Base-by-base conservation (phyloP, 2,329 filamentous ascomycete genomes). In the Cordyceps tenuipes region DNA sequence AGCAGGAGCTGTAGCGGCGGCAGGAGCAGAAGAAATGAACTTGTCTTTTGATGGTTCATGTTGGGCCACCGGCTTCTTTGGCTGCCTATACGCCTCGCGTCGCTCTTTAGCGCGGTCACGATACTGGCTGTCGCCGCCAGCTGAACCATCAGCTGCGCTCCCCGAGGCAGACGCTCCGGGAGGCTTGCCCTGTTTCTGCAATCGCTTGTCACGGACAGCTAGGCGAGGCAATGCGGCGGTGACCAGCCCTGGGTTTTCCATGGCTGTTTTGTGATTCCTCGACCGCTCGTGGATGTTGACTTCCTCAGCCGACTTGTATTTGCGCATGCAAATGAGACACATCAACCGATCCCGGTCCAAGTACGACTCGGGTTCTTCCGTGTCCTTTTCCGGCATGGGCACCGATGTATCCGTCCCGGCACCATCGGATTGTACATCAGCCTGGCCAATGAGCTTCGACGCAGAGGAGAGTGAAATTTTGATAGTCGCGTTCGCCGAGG, bases 71-170 rank as follows among this genome's bases (percentile, higher is more conserved):
- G 81, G 82, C 65, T 81, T 83, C 55, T 75, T 80, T 3, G 81
- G 83, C 66, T 86, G 86, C 60, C 80, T 83, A 68, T 84, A 85
- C 1, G 79, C 82, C 61, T 82, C 71, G 8, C 87, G 80, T 19
- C 87, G 80, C 70, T 89, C 86, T 66, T 82, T 85, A 6, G 87
- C 87, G 39, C 87, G 79, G 67, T 90, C 87, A 26, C 84, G 80
- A 68, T 87, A 88, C 64, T 77, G 76, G 61, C 65, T 66, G 47
- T 67, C 47, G 8, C 52, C 46, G 19, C 69, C 65, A 54, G 53
- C 62, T 21, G 63, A 64, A 34, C 10, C 67, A 67, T 12, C 68
- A 65, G 8, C 59, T 23, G 65, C 64, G 12, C 68, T 58, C 7
- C 39, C 56, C 12, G 48, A 17, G 36, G 34, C 48, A 13, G 36